These are phyloP conservation scores for Microdochium paspali DNA, from an alignment of 2,329 filamentous ascomycete species.

Conservation along the genomic window DNA sequence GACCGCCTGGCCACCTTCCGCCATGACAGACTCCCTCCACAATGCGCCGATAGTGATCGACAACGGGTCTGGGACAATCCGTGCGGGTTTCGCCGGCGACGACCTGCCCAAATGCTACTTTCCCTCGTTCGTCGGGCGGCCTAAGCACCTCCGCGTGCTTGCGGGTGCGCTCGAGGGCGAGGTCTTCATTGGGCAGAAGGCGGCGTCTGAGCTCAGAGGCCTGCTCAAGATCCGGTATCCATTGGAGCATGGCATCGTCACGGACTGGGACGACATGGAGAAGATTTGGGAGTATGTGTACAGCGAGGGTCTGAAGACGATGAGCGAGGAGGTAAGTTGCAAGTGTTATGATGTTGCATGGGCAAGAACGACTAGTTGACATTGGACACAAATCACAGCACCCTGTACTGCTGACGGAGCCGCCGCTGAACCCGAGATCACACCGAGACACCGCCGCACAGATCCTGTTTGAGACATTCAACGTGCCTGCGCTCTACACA, in stretches of 20 bases:
- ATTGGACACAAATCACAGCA: slow-evolving; percentile 44
- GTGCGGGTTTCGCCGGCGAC: slow-evolving; percentile 92
- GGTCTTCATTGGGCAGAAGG: slow-evolving; percentile 87
- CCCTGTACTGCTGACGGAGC: slow-evolving; percentile 91
- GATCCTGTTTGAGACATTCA: slow-evolving; percentile 98
- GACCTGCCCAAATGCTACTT: slow-evolving; percentile 96
- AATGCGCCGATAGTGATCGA: slow-evolving; percentile 98
- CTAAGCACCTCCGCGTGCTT: slow-evolving; percentile 89
- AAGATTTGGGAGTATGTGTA: slow-evolving; percentile 99
- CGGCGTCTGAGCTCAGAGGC: slow-evolving; percentile 80
- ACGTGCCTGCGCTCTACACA: slow-evolving; percentile 91
- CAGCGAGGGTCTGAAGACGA: slow-evolving; percentile 86
- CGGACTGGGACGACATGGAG: slow-evolving; percentile 99
- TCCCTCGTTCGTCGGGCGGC: slow-evolving; percentile 91
- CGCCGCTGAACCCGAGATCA: slow-evolving; percentile 86
- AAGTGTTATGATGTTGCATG: no score
- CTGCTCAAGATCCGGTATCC: slow-evolving; percentile 94
- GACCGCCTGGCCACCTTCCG: slow-evolving; percentile 2
- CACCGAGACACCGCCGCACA: slow-evolving; percentile 96
- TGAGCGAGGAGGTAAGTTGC: slow-evolving; percentile 88
- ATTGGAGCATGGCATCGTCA: slow-evolving; percentile 94
- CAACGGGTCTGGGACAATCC: slow-evolving; percentile 96
- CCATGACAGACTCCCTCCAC: slow-evolving; percentile 62
- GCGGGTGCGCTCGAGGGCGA: slow-evolving; percentile 96
- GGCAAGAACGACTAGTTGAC: neutral